Evolutionary conservation across 179 eudicot genomes (phyloP).

Genomic region (Gypsophila paniculata): DNA sequence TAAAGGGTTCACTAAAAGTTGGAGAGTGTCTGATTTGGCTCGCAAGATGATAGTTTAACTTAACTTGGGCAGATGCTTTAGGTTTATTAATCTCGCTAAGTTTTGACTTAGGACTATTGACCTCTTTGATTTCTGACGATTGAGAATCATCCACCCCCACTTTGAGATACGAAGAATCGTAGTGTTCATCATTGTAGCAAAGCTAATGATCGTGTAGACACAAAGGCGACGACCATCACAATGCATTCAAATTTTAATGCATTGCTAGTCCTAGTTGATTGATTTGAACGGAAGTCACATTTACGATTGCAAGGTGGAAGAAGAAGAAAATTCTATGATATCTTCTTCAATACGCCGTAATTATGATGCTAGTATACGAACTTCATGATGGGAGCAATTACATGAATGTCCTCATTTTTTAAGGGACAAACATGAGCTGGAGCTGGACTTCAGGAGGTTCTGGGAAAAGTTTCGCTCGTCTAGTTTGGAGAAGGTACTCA

Average conservation of each 20-base stretch:
- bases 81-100: too few relatives aligned
- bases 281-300: background rate
- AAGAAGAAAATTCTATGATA: background rate
- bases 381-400: background rate
- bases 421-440: slow-evolving; percentile 81
- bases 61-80: too few relatives aligned
- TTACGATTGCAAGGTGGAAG: background rate
- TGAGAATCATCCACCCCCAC: too few relatives aligned
- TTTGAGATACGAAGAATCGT: too few relatives aligned
- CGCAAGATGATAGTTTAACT: too few relatives aligned
- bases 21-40: too few relatives aligned
- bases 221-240: too few relatives aligned
- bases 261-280: background rate
- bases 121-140: too few relatives aligned
- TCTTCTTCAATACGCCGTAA: background rate
- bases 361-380: slow-evolving; percentile 1
- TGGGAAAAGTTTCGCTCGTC: slow-evolving; percentile 98
- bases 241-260: background rate
- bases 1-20: too few relatives aligned
- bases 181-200: too few relatives aligned
- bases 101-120: too few relatives aligned
- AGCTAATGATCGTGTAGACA: too few relatives aligned
- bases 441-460: slow-evolving; percentile 87
- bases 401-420: slow-evolving; percentile 19
- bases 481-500: slow-evolving; percentile 77